Percentiles rank a stretch among this genome's conserved stretches.
Conservation (phyloP, 192 early-diverging fungal species). For the Obelidium mucronatum region DNA sequence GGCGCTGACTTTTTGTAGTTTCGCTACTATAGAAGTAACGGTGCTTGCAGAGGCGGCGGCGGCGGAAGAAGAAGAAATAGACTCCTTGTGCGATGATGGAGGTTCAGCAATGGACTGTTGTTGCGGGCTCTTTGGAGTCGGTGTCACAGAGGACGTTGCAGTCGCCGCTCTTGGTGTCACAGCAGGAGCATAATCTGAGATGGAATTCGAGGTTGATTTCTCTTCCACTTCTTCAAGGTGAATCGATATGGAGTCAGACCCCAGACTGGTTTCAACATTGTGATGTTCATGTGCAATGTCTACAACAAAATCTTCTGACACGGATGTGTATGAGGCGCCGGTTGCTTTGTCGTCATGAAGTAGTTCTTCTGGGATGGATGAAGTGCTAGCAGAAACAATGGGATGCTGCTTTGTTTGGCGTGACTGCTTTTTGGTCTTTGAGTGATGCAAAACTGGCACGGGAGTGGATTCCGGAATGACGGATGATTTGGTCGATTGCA, state of each 20-base stretch:
- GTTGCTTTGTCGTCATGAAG: background rate
- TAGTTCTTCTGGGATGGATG: background rate
- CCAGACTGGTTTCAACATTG: background rate
- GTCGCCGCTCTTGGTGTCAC: background rate
- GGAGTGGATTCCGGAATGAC: too few species aligned
- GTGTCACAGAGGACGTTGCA: background rate
- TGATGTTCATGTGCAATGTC: background rate
- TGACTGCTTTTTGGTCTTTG: too few species aligned
- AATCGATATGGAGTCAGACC: background rate
- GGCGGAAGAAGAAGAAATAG: background rate
- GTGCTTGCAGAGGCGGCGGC: background rate
- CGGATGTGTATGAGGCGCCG: background rate
- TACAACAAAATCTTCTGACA: constrained; percentile 1
- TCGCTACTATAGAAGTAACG: constrained; percentile 14
- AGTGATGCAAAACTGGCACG: too few species aligned
- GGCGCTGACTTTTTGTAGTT: constrained; percentile 13
- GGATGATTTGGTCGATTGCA: too few species aligned
- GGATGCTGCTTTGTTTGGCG: too few species aligned
- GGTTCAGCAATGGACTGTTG: background rate
- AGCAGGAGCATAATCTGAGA: background rate
- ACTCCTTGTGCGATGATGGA: background rate
- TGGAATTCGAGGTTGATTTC: background rate
- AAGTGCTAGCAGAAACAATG: background rate
- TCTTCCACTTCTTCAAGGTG: background rate
- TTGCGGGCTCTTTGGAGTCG: too few species aligned